These are phyloP conservation scores for Sporothrix globosa DNA, from an alignment of 2,329 filamentous ascomycete species.

Conservation along the genomic window DNA sequence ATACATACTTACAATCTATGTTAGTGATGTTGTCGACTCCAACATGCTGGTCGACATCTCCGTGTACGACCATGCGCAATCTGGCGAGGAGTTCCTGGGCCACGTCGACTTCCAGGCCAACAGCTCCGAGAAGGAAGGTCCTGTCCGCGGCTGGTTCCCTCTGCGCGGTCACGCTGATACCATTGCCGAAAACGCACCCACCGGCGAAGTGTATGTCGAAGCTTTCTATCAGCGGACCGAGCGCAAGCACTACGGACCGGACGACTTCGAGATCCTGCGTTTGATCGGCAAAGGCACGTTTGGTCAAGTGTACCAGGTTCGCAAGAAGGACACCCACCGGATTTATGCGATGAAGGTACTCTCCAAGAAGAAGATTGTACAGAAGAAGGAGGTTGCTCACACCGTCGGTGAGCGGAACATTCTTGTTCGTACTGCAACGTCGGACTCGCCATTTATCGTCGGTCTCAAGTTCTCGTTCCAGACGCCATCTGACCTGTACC, in stretches of 20 bases:
- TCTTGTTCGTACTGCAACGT: slow-evolving; percentile 90
- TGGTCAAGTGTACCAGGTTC: slow-evolving; percentile 96
- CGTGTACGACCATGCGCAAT: slow-evolving; percentile 78
- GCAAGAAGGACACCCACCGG: slow-evolving; percentile 92
- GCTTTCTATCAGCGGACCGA: slow-evolving; percentile 84
- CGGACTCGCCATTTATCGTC: slow-evolving; percentile 96
- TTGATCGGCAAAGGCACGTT: slow-evolving; percentile 98
- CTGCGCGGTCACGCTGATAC: slow-evolving; percentile 76
- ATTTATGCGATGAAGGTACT: slow-evolving; percentile 99
- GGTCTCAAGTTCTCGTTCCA: slow-evolving; percentile 99
- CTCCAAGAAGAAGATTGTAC: slow-evolving; percentile 99
- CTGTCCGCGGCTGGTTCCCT: slow-evolving; percentile 82
- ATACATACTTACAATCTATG: not conserved
- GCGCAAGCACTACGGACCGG: slow-evolving; percentile 89
- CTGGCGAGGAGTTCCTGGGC: slow-evolving; percentile 85
- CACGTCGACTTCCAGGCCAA: slow-evolving; percentile 79
- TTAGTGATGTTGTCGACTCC: slow-evolving; percentile 87
- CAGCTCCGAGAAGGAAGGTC: slow-evolving; percentile 66
- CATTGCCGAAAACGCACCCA: slow-evolving; percentile 69
- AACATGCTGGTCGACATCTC: slow-evolving; percentile 91
- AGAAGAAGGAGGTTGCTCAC: slow-evolving; percentile 98
- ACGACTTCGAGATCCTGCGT: slow-evolving; percentile 94
- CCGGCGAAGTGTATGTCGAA: slow-evolving; percentile 88
- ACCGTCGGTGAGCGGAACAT: slow-evolving; percentile 98
- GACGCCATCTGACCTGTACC: slow-evolving; percentile 91